Percentiles rank a stretch among this genome's conserved stretches.
Conservation (phyloP, 208 protist genomes). For the Lotmaria passim region DNA sequence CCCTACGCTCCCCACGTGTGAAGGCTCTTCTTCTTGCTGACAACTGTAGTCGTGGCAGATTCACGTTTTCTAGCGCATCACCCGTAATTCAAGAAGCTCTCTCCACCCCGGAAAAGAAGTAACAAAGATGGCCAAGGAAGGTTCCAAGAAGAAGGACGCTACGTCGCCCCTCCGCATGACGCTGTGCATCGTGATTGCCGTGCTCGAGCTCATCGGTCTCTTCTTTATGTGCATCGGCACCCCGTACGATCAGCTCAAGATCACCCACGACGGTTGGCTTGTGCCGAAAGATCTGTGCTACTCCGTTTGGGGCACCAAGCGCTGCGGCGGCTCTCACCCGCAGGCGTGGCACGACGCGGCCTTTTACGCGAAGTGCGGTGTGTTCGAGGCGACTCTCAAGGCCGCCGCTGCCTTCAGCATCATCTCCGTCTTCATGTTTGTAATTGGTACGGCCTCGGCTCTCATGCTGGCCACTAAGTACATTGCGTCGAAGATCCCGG, state of each 20-base stretch:
- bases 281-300: conserved; percentile 29
- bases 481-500: conserved; percentile 31
- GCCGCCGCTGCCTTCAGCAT: conserved; percentile 39
- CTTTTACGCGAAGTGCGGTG: conserved; percentile 34
- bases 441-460: conserved; percentile 21
- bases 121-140: conserved; percentile 24
- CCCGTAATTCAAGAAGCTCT: conserved; percentile 16
- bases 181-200: conserved; percentile 16
- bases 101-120: not conserved
- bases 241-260: conserved; percentile 41
- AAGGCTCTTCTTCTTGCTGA: not conserved
- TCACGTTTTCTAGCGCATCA: conserved; percentile 1
- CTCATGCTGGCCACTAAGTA: conserved; percentile 35
- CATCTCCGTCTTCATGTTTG: conserved; percentile 29
- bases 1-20: conserved; percentile 2
- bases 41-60: not conserved
- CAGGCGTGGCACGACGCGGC: conserved; percentile 32
- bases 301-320: conserved; percentile 39
- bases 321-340: conserved; percentile 31
- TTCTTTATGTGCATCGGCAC: conserved; percentile 42
- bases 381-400: conserved; percentile 44
- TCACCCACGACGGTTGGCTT: conserved; percentile 12
- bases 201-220: conserved; percentile 38
- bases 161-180: conserved; percentile 15
- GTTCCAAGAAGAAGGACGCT: conserved; percentile 32